phyloP scores from a whole-genome alignment of 495 filamentous ascomycete species.

The Achaetomiella virescens region DNA sequence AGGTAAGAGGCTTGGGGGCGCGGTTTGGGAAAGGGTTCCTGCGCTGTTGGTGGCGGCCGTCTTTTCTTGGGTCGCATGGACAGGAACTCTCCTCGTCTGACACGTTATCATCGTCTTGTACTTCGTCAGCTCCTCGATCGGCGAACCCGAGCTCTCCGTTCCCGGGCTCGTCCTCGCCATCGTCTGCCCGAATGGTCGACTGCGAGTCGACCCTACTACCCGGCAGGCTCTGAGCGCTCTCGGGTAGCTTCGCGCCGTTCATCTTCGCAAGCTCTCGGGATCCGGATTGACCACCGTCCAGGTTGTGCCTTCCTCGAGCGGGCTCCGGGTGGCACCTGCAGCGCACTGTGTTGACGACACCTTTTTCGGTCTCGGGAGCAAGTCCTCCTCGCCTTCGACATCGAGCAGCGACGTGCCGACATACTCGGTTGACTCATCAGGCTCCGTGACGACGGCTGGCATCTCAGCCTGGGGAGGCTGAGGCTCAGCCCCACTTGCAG shows the following conservation, averaged over 20 bases:
- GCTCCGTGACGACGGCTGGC: conserved; percentile 15
- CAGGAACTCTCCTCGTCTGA: conserved; percentile 30
- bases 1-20: conserved; percentile 4
- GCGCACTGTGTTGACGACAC: conserved; percentile 41
- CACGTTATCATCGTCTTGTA: conserved; percentile 13
- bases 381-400: conserved; percentile 35
- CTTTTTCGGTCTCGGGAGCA: conserved; percentile 37
- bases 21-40: conserved; percentile 10
- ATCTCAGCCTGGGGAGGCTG: conserved; percentile 14
- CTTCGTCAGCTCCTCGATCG: conserved; percentile 24
- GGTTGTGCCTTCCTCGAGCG: conserved; percentile 37
- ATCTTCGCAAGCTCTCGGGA: conserved; percentile 30
- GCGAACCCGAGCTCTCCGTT: conserved; percentile 12
- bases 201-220: conserved; percentile 18
- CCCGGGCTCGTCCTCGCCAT: background rate
- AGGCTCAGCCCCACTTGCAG: conserved; percentile 15
- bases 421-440: conserved; percentile 25
- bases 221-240: background rate
- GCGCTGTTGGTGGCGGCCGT: conserved; percentile 13
- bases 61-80: conserved; percentile 26
- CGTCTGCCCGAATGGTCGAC: conserved; percentile 12
- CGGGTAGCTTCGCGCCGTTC: conserved; percentile 14
- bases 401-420: conserved; percentile 26
- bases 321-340: conserved; percentile 37
- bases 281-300: conserved; percentile 39